Percentiles rank a stretch among this genome's conserved stretches.
These are phyloP conservation scores for Nemania sp. DNA, from an alignment of 2,329 filamentous ascomycete species.

Conservation along the genomic window DNA sequence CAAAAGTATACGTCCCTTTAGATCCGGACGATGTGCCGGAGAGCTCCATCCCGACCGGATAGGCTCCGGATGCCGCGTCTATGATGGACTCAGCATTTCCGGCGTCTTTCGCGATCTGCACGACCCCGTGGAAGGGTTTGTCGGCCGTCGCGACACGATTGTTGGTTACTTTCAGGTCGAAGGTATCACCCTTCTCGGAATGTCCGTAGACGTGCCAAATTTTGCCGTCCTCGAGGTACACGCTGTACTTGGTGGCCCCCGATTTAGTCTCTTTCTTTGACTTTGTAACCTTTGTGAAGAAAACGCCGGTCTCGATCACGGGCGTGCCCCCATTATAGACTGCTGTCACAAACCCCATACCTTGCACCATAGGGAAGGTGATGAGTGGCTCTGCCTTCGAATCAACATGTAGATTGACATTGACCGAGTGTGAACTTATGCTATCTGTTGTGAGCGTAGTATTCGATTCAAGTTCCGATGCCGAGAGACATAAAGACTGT, in stretches of 20 bases:
- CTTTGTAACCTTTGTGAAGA: constrained; percentile 69
- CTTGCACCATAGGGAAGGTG: constrained; percentile 82
- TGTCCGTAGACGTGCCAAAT: constrained; percentile 83
- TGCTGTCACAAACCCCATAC: constrained; percentile 84
- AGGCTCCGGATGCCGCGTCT: constrained; percentile 76
- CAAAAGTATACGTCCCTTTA: constrained; percentile 72
- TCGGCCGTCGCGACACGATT: constrained; percentile 67
- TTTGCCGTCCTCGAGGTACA: constrained; percentile 70
- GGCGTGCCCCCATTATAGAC: constrained; percentile 73
- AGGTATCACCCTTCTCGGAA: constrained; percentile 58
- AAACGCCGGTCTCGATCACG: constrained; percentile 72
- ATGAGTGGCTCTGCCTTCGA: constrained; percentile 61
- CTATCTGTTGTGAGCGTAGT: constrained; percentile 60
- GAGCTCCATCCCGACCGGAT: constrained; percentile 66
- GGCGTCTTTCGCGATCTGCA: constrained; percentile 84
- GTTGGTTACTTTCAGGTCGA: constrained; percentile 70
- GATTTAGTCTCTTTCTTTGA: constrained; percentile 59
- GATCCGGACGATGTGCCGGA: constrained; percentile 63
- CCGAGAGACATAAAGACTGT: constrained; percentile 79
- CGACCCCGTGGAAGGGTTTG: constrained; percentile 70
- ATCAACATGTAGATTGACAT: constrained; percentile 67
- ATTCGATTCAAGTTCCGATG: constrained; percentile 66
- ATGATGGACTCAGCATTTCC: constrained; percentile 67
- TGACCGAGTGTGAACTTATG: constrained; percentile 61
- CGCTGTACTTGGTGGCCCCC: constrained; percentile 74